Conservation (phyloP, 169 alveolate genomes). For the Miamiensis avidus region DNA sequence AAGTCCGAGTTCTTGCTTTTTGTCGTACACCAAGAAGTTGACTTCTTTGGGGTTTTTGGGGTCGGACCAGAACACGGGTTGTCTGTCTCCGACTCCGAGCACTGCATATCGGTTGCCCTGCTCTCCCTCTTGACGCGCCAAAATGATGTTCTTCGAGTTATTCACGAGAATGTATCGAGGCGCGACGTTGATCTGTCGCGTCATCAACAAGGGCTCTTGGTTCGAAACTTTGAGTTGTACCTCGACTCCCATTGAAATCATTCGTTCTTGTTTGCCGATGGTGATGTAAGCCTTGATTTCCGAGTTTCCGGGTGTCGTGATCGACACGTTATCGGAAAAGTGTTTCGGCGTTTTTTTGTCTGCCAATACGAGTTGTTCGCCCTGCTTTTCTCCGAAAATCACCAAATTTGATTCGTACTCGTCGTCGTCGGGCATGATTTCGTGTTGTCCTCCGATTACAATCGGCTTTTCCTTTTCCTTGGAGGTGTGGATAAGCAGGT, state of each 20-base stretch:
- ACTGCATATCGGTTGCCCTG: not conserved
- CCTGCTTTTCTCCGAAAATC: slow-evolving; percentile 8
- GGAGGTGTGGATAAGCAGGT: not conserved
- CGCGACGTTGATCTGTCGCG: not conserved
- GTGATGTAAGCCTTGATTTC: not conserved
- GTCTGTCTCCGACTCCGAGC: not conserved
- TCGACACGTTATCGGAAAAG: not conserved
- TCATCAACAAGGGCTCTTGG: not conserved
- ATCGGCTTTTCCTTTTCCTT: not conserved
- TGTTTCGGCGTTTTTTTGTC: not conserved
- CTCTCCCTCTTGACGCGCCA: not conserved
- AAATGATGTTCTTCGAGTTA: not conserved
- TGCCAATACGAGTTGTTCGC: slow-evolving; percentile 1
- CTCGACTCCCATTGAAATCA: not conserved
- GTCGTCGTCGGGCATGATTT: slow-evolving; percentile 18
- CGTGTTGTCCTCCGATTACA: slow-evolving; percentile 11
- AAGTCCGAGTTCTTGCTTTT: not conserved
- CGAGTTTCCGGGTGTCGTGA: not conserved
- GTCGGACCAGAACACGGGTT: not conserved
- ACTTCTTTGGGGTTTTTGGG: not conserved
- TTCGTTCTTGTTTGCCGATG: not conserved
- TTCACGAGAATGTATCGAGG: not conserved
- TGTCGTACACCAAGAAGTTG: not conserved
- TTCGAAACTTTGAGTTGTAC: not conserved
- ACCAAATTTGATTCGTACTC: not conserved